Percentiles rank a stretch among this genome's conserved stretches.
Conservation (phyloP, 768 basidiomycete genomes). For the Russula olivacea region DNA sequence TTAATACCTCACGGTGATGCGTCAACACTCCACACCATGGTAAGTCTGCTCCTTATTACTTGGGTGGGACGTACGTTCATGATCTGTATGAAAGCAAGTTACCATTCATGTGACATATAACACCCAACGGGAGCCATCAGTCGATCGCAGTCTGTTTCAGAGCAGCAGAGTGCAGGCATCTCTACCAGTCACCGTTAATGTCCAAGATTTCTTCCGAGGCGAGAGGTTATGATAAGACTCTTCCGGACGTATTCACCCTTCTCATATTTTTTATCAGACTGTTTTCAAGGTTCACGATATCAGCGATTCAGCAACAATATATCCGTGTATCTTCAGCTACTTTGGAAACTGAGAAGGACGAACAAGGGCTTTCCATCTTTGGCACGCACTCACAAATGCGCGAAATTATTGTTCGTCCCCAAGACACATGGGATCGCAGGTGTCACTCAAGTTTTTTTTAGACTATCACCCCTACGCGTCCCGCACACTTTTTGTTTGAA, state of each 20-base stretch:
- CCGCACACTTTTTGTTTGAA: constrained; percentile 76
- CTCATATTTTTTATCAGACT: constrained; percentile 43
- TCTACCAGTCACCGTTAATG: constrained; percentile 85
- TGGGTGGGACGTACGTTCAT: neutral
- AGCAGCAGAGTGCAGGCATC: constrained; percentile 56
- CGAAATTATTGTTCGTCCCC: constrained; percentile 42
- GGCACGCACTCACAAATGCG: constrained; percentile 44
- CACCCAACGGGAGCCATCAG: constrained; percentile 46
- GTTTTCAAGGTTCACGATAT: constrained; percentile 87
- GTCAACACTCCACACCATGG: constrained; percentile 55
- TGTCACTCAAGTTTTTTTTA: constrained; percentile 31
- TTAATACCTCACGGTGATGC: constrained; percentile 63
- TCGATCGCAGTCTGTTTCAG: constrained; percentile 49
- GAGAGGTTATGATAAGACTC: constrained; percentile 47
- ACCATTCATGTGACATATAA: constrained; percentile 61
- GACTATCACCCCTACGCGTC: constrained; percentile 71
- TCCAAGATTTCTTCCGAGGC: constrained; percentile 93
- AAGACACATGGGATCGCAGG: neutral
- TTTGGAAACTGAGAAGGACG: constrained; percentile 43
- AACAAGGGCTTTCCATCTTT: constrained; percentile 48
- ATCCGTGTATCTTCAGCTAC: constrained; percentile 65
- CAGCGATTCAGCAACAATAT: constrained; percentile 70
- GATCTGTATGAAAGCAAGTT: constrained; percentile 52
- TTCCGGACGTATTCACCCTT: neutral
- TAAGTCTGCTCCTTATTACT: constrained; percentile 32